These are phyloP conservation scores for Hibiscus trionum DNA, from an alignment of 345 rosid genomes.

Conservation along the genomic window DNA sequence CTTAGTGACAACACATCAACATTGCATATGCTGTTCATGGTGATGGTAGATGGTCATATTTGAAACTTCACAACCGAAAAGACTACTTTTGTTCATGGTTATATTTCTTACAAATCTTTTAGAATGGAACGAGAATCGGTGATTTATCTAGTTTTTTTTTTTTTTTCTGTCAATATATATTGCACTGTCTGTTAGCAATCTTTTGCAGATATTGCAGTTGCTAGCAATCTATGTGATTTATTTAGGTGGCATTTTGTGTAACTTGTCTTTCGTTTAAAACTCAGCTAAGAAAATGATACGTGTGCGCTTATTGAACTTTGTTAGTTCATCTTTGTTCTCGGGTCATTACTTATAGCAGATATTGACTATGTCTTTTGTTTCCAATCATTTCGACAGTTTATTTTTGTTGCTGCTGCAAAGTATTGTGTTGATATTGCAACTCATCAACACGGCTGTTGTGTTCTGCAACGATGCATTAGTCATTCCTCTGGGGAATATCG, in stretches of 20 bases:
- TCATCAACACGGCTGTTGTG: conserved; percentile 48
- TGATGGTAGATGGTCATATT: background rate
- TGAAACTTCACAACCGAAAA: background rate
- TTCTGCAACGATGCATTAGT: conserved; percentile 39
- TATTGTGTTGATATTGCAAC: conserved; percentile 41
- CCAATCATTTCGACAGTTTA: conserved; percentile 25
- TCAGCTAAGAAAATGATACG: background rate
- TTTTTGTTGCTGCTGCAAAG: conserved; percentile 38
- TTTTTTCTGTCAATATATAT: background rate
- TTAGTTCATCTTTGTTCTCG: background rate
- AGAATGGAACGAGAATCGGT: background rate
- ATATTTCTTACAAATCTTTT: background rate
- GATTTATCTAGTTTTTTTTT: background rate
- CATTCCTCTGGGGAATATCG: conserved; percentile 32
- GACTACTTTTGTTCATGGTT: background rate
- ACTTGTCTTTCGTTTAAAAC: background rate
- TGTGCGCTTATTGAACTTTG: background rate
- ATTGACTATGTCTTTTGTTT: background rate
- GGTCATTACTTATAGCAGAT: background rate
- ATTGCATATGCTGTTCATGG: background rate
- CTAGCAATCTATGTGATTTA: background rate
- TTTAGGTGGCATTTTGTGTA: background rate
- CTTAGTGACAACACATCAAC: background rate
- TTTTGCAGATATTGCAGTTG: conserved; percentile 5
- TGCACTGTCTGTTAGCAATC: background rate